Percentiles rank a stretch among this genome's conserved stretches.
phyloP scores from a whole-genome alignment of 225 moss, liverwort and hornwort genomes.

The Thuidium tamariscinum region DNA sequence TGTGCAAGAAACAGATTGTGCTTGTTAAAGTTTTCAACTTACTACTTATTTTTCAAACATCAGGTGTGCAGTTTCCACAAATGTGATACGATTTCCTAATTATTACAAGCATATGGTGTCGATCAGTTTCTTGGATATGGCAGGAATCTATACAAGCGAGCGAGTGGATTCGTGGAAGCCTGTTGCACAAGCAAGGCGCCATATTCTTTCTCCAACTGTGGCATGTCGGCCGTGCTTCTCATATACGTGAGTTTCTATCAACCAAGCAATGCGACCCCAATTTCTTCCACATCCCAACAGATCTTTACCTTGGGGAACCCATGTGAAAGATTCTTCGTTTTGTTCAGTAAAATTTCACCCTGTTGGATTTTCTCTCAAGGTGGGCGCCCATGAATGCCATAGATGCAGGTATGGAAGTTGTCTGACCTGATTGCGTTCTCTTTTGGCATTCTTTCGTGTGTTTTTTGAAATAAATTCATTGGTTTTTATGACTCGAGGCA shows the following conservation, averaged over 20 bases:
- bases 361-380: no score
- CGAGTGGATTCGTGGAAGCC: conserved; percentile 16
- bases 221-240: conserved; percentile 10
- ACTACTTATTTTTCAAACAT: neutral
- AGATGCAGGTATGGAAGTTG: neutral
- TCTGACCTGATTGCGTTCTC: neutral
- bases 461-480: neutral
- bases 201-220: conserved; percentile 5
- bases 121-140: neutral
- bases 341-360: no score
- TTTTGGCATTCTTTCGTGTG: neutral
- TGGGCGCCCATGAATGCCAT: conserved; percentile 5
- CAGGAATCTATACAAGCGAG: conserved; percentile 7
- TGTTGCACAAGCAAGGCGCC: neutral
- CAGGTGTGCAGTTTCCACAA: neutral
- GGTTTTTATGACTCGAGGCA: neutral
- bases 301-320: neutral
- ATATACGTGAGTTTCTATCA: neutral
- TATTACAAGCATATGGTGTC: neutral
- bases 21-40: no score
- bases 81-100: neutral
- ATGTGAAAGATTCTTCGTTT: neutral
- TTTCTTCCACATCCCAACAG: neutral
- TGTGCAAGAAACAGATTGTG: neutral
- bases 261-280: neutral